Evolutionary conservation across 2,329 filamentous ascomycete species (phyloP).

Genomic region (Colletotrichum chlorophyti): DNA sequence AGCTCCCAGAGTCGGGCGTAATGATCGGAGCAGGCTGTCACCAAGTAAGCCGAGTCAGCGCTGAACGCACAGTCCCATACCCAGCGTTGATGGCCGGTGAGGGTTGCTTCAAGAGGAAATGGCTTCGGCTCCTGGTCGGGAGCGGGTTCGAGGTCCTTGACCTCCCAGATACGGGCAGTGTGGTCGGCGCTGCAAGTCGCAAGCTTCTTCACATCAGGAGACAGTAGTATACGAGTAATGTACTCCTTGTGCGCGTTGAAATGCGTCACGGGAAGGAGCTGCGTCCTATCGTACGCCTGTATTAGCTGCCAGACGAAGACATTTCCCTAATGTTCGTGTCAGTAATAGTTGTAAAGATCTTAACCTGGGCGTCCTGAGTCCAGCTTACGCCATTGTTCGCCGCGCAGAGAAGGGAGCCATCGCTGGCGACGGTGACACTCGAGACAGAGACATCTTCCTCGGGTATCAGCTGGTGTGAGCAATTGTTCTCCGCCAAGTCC

Average conservation of each 20-base stretch:
- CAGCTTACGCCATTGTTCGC: conserved; percentile 82
- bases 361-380: not conserved
- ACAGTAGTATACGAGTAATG: conserved; percentile 89
- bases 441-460: conserved; percentile 94
- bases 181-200: conserved; percentile 95
- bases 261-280: conserved; percentile 84
- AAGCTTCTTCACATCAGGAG: conserved; percentile 91
- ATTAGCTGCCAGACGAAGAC: conserved; percentile 97
- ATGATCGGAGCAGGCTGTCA: conserved; percentile 92
- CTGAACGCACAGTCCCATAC: conserved; percentile 98
- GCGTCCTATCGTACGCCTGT: conserved; percentile 81
- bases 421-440: conserved; percentile 94
- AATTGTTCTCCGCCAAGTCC: conserved; percentile 97
- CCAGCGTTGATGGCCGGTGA: conserved; percentile 92
- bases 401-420: conserved; percentile 90
- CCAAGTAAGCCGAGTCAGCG: conserved; percentile 89
- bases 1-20: conserved; percentile 94
- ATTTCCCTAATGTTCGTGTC: conserved; percentile 71
- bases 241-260: conserved; percentile 93
- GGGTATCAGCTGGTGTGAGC: conserved; percentile 93
- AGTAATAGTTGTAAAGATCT: not conserved
- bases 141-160: conserved; percentile 69
- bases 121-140: conserved; percentile 55
- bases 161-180: conserved; percentile 94
- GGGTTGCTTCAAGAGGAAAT: conserved; percentile 84